Conservation (phyloP, 352 stramenopile genomes). For the Phytophthora constricta region DNA sequence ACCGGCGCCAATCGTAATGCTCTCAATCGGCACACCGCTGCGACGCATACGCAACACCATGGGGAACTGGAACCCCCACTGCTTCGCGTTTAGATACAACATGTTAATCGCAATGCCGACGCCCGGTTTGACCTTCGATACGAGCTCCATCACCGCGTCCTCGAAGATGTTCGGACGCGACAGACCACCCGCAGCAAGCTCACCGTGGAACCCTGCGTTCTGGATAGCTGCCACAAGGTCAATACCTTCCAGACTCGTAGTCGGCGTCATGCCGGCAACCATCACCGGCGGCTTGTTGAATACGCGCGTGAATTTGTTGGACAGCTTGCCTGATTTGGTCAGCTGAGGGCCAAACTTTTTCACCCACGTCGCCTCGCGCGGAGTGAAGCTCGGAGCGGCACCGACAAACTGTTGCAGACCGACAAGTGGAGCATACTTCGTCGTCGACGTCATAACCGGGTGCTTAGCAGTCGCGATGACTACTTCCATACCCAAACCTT, state of each 20-base stretch:
- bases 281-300: slow-evolving; percentile 85
- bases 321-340: slow-evolving; percentile 51
- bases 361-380: slow-evolving; percentile 48
- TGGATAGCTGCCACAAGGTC: slow-evolving; percentile 83
- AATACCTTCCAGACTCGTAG: slow-evolving; percentile 79
- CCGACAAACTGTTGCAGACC: slow-evolving; percentile 55
- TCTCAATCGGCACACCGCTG: slow-evolving; percentile 83
- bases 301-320: slow-evolving; percentile 75
- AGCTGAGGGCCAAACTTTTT: slow-evolving; percentile 59
- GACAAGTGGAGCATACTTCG: slow-evolving; percentile 35
- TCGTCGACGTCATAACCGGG: slow-evolving; percentile 30
- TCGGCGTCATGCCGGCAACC: slow-evolving; percentile 87
- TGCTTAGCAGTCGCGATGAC: slow-evolving; percentile 61
- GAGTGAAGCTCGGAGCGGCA: slow-evolving; percentile 9
- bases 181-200: slow-evolving; percentile 81
- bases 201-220: slow-evolving; percentile 83
- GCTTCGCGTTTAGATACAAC: slow-evolving; percentile 90
- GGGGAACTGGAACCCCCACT: slow-evolving; percentile 91
- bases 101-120: slow-evolving; percentile 87
- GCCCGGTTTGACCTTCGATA: slow-evolving; percentile 77
- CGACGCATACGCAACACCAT: slow-evolving; percentile 86
- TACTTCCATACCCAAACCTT: slow-evolving; percentile 62
- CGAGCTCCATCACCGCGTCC: slow-evolving; percentile 61
- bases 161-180: slow-evolving; percentile 80
- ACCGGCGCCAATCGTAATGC: slow-evolving; percentile 87